phyloP scores from a whole-genome alignment of 495 filamentous ascomycete genomes.

The Chaetomium tenue region DNA sequence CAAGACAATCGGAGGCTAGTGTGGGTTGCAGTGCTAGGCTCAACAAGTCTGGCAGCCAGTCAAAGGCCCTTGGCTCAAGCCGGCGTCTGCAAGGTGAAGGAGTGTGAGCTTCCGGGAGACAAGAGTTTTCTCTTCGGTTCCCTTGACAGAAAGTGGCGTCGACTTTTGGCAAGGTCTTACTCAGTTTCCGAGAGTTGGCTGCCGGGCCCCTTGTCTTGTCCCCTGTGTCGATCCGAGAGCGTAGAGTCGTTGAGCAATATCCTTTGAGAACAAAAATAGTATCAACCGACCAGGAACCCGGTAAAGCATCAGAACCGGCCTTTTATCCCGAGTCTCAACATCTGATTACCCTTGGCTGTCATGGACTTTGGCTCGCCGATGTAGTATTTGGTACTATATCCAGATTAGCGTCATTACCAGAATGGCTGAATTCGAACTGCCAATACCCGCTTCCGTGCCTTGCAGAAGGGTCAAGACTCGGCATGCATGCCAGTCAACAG shows the following conservation, averaged over 20 bases:
- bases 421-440: constrained; percentile 5
- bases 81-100: constrained; percentile 9
- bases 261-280: constrained; percentile 12
- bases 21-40: constrained; percentile 2
- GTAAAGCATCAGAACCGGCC: not conserved
- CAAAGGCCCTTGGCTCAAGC: not conserved
- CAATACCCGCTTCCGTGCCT: not conserved
- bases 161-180: not conserved
- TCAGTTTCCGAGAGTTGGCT: not conserved
- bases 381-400: not conserved
- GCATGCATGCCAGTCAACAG: not conserved
- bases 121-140: not conserved
- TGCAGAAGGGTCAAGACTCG: not conserved
- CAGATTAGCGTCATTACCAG: not conserved
- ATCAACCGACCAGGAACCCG: constrained; percentile 5
- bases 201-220: not conserved
- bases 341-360: not conserved
- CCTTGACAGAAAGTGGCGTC: not conserved
- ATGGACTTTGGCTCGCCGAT: not conserved
- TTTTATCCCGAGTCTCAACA: not conserved
- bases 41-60: not conserved
- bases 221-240: not conserved
- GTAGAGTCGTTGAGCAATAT: not conserved
- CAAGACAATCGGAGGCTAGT: not conserved
- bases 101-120: constrained; percentile 10